Percentiles rank a stretch among this genome's conserved stretches.
Evolutionary conservation across 1,284 basidiomycete species (phyloP).

Genomic region (Microstroma glucosiphilum): DNA sequence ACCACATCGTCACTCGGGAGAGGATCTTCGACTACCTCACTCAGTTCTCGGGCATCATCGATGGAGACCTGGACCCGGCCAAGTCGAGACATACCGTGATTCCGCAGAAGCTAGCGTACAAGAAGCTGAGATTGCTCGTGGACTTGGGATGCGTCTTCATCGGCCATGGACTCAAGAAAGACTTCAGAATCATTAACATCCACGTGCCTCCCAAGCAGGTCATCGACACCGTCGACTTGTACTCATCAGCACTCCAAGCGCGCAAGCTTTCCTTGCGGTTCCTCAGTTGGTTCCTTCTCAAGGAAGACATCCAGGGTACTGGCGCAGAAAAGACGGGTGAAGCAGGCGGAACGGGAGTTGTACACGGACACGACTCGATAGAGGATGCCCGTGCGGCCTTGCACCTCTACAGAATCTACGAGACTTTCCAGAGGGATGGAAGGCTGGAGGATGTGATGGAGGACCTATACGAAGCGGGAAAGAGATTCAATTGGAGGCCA

Average conservation of each 20-base stretch:
- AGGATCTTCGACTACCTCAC: constrained; percentile 92
- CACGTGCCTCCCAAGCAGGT: constrained; percentile 91
- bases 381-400: constrained; percentile 81
- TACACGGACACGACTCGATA: constrained; percentile 78
- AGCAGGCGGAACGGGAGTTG: constrained; percentile 17
- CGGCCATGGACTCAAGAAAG: constrained; percentile 97
- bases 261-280: constrained; percentile 87
- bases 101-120: constrained; percentile 91
- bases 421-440: constrained; percentile 68
- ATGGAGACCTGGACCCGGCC: constrained; percentile 81
- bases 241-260: constrained; percentile 72
- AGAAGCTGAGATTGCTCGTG: constrained; percentile 88
- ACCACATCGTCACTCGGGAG: constrained; percentile 93
- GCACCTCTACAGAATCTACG: constrained; percentile 76
- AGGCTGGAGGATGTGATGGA: constrained; percentile 83
- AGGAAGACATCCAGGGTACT: constrained; percentile 76
- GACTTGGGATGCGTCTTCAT: constrained; percentile 95
- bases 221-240: constrained; percentile 92
- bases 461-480: constrained; percentile 57
- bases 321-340: constrained; percentile 11
- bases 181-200: constrained; percentile 97
- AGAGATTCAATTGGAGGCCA: constrained; percentile 3
- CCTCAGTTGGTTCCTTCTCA: constrained; percentile 84
- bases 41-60: constrained; percentile 89
- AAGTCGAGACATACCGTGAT: constrained; percentile 81